Percentiles rank a stretch among this genome's conserved stretches.
Evolutionary conservation across 805 yeast species (phyloP).

Genomic region (Clavispora asparagi): DNA sequence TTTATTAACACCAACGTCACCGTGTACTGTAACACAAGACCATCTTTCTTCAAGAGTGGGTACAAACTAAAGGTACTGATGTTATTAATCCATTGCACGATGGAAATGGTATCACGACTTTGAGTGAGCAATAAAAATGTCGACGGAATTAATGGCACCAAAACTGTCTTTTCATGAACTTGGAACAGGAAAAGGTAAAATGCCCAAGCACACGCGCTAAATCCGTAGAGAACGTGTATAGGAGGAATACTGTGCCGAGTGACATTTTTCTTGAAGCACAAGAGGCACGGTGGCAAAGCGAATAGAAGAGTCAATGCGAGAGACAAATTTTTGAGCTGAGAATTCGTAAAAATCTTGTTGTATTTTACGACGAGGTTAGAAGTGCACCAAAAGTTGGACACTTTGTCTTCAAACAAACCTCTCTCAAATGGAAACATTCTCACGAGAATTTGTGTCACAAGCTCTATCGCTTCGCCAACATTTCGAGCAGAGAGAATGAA

Average conservation of each 20-base stretch:
- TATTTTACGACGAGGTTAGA: conserved; percentile 74
- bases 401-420: conserved; percentile 96
- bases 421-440: conserved; percentile 89
- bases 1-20: conserved; percentile 60
- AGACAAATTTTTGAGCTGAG: conserved; percentile 57
- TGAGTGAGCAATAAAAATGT: conserved; percentile 56
- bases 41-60: conserved; percentile 80
- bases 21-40: conserved; percentile 65
- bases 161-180: conserved; percentile 90
- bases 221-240: conserved; percentile 50
- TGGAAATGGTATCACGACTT: conserved; percentile 56
- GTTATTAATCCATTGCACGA: conserved; percentile 84
- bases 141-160: conserved; percentile 83
- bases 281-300: conserved; percentile 26
- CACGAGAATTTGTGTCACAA: conserved; percentile 49
- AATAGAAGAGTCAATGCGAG: conserved; percentile 45
- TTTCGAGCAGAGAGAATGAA: conserved; percentile 38
- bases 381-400: conserved; percentile 98
- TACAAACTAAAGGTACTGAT: conserved; percentile 80
- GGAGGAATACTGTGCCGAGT: conserved; percentile 14
- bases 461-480: conserved; percentile 22
- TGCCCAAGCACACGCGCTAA: conserved; percentile 79
- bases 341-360: conserved; percentile 45
- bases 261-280: conserved; percentile 34
- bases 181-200: conserved; percentile 90